phyloP scores from a whole-genome alignment of 1,284 basidiomycete genomes.

The Papiliotrema nemorosa region DNA sequence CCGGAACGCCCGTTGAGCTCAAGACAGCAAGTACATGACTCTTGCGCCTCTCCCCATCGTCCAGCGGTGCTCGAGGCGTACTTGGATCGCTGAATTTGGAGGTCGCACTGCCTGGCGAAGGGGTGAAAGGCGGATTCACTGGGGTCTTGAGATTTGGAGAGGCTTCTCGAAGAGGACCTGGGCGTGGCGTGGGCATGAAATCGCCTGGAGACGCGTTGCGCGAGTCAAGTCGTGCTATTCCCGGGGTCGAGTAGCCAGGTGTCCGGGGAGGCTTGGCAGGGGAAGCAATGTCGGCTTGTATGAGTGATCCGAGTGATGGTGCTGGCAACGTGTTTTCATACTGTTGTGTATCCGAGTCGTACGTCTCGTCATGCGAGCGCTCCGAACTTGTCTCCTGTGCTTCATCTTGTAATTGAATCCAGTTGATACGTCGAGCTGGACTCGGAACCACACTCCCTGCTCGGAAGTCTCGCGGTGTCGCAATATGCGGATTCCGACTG shows the following conservation, averaged over 20 bases:
- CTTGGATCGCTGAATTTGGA: conserved; percentile 18
- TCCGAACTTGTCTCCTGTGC: not conserved
- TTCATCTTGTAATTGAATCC: not conserved
- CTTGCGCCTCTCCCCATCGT: conserved; percentile 38
- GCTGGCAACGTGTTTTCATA: not conserved
- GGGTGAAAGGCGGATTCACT: conserved; percentile 22
- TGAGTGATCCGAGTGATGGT: conserved; percentile 3
- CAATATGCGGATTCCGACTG: conserved; percentile 10
- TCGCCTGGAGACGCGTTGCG: conserved; percentile 3
- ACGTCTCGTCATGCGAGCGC: no score
- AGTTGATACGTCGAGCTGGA: conserved; percentile 9
- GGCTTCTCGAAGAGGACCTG: conserved; percentile 24
- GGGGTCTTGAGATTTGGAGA: conserved; percentile 24
- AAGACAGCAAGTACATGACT: conserved; percentile 41
- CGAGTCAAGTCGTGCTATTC: conserved; percentile 14
- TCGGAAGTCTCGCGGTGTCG: conserved; percentile 1
- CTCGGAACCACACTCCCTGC: not conserved
- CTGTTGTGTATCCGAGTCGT: not conserved
- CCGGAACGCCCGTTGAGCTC: conserved; percentile 24
- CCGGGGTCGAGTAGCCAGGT: conserved; percentile 16
- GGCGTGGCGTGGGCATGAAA: conserved; percentile 4
- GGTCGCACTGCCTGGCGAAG: conserved; percentile 15
- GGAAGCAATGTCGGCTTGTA: not conserved
- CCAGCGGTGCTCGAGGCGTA: conserved; percentile 34
- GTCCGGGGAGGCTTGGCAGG: conserved; percentile 1